Conservation (phyloP, 192 early-diverging fungal genomes). For the Linderina pennispora region DNA sequence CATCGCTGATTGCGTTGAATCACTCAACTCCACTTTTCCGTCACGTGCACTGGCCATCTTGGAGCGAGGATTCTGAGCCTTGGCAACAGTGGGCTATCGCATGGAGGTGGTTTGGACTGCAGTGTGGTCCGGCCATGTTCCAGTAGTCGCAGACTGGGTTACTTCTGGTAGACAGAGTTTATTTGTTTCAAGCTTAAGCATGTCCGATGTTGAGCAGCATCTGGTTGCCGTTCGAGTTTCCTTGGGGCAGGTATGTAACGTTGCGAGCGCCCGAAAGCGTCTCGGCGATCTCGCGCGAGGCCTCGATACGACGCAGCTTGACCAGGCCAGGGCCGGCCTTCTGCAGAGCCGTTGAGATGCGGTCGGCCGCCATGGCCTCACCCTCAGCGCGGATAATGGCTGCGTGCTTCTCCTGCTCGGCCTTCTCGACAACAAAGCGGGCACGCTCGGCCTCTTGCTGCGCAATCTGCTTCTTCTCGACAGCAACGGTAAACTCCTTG, state of each 20-base stretch:
- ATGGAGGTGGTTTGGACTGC: no score
- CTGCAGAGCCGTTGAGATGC: slow-evolving; percentile 81
- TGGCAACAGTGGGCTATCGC: no score
- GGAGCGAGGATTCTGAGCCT: no score
- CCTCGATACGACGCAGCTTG: slow-evolving; percentile 95
- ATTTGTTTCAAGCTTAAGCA: slow-evolving; percentile 13
- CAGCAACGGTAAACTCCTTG: slow-evolving; percentile 97
- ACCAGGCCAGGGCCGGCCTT: slow-evolving; percentile 92
- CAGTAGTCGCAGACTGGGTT: no score
- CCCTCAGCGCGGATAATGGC: slow-evolving; percentile 97
- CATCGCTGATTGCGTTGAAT: no score
- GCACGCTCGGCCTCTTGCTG: slow-evolving; percentile 99
- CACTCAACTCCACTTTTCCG: no score
- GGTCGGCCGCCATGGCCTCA: slow-evolving; percentile 87
- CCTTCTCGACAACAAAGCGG: slow-evolving; percentile 96
- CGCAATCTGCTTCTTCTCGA: slow-evolving; percentile 98
- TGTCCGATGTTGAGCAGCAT: slow-evolving; percentile 67
- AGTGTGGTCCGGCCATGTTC: no score
- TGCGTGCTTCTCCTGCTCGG: slow-evolving; percentile 97
- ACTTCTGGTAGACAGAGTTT: no score
- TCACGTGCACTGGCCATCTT: no score
- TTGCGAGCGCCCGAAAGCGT: slow-evolving; percentile 76
- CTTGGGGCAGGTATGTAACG: slow-evolving; percentile 87
- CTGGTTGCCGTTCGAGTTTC: slow-evolving; percentile 61
- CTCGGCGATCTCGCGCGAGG: slow-evolving; percentile 91